Evolutionary conservation across 331 rosid genomes (phyloP).

Genomic region (Telfairia occidentalis): DNA sequence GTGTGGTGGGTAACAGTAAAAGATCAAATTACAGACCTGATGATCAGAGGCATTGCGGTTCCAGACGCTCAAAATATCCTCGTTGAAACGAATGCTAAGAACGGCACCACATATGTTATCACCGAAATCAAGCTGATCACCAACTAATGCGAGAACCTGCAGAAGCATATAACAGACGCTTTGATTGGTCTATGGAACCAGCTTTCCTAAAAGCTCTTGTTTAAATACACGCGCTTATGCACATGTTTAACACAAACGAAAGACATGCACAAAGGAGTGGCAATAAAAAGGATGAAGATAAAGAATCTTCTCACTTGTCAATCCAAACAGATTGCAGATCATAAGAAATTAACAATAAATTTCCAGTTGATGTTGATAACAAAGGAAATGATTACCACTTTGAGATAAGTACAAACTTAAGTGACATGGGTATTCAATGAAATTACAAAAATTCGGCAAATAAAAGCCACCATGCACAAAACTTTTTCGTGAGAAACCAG

Average conservation of each 20-base stretch:
- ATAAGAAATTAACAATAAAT: too few species aligned
- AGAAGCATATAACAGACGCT: neutral
- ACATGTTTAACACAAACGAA: neutral
- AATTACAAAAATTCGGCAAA: neutral
- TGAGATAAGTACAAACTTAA: neutral
- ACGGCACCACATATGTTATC: slow-evolving; percentile 87
- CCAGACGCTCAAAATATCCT: slow-evolving; percentile 90
- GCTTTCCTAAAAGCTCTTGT: neutral
- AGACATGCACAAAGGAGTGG: neutral
- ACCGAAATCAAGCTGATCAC: slow-evolving; percentile 83
- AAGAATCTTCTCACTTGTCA: neutral
- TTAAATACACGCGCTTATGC: neutral
- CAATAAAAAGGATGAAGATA: neutral
- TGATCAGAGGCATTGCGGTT: slow-evolving; percentile 78
- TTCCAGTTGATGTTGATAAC: too few species aligned
- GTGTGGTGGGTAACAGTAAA: neutral
- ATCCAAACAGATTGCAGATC: neutral
- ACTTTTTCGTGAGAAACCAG: neutral
- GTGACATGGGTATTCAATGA: neutral
- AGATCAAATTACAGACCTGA: slow-evolving; percentile 39
- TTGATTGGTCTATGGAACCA: neutral
- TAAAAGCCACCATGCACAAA: neutral
- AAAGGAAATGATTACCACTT: neutral
- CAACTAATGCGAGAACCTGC: slow-evolving; percentile 86
- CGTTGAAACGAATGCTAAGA: slow-evolving; percentile 84